Conservation (phyloP, 345 rosid species). For the Eucalyptus cloeziana region DNA sequence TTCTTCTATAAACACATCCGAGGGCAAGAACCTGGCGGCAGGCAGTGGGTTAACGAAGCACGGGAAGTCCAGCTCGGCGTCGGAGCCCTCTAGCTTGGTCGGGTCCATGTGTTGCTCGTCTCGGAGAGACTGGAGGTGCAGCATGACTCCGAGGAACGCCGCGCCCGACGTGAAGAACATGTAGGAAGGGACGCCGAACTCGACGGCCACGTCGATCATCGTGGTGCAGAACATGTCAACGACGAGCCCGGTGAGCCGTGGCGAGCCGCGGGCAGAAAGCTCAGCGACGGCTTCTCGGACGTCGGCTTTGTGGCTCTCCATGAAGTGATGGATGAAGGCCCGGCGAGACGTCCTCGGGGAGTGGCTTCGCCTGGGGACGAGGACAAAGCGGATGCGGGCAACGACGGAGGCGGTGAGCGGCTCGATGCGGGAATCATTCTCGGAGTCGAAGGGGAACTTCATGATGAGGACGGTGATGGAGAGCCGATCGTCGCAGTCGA, state of each 20-base stretch:
- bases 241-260: background rate
- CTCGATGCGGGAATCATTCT: background rate
- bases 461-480: background rate
- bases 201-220: background rate
- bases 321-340: background rate
- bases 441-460: background rate
- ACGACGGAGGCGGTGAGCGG: background rate
- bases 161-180: background rate
- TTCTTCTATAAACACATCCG: background rate
- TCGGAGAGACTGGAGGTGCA: background rate
- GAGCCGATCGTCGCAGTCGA: background rate
- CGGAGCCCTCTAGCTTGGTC: background rate
- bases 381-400: background rate
- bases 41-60: background rate
- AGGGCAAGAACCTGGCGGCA: background rate
- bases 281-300: background rate
- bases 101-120: background rate
- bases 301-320: background rate
- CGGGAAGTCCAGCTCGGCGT: background rate
- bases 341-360: background rate
- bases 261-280: background rate
- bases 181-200: background rate
- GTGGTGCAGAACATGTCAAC: background rate
- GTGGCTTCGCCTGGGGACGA: background rate
- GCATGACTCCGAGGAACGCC: background rate